phyloP scores from a whole-genome alignment of 805 yeast genomes.

The Wickerhamiella brachini region DNA sequence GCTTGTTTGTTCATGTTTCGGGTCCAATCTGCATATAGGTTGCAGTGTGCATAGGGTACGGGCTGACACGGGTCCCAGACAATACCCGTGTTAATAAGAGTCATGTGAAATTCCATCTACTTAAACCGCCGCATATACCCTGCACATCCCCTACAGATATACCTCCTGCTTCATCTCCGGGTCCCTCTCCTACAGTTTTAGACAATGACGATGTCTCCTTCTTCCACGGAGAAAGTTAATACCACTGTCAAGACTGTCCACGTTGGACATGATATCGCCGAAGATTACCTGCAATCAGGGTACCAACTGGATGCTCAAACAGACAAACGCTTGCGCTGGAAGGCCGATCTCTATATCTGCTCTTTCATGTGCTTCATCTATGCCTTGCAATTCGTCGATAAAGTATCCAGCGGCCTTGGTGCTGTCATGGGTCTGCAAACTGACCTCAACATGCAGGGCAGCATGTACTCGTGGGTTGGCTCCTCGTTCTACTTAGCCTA shows the following conservation, averaged over 20 bases:
- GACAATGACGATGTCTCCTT: background rate
- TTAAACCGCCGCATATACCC: background rate
- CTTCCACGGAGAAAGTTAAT: background rate
- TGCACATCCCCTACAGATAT: background rate
- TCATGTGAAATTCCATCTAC: background rate
- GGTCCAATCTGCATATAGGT: background rate
- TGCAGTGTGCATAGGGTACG: background rate
- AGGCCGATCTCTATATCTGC: conserved; percentile 37
- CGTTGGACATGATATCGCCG: background rate
- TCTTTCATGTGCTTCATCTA: conserved; percentile 38
- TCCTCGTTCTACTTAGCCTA: conserved; percentile 53
- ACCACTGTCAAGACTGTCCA: background rate
- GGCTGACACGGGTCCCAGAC: background rate
- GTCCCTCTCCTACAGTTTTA: too few relatives aligned
- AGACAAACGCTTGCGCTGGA: conserved; percentile 28
- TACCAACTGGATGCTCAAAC: conserved; percentile 4
- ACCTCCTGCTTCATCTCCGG: too few relatives aligned
- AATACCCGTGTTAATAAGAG: background rate
- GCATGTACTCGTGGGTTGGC: conserved; percentile 37
- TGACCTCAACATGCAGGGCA: conserved; percentile 34
- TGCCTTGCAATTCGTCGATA: conserved; percentile 50
- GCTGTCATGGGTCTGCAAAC: conserved; percentile 38
- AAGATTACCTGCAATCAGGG: background rate
- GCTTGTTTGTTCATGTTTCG: too few relatives aligned
- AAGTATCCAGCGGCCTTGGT: conserved; percentile 37